Evolutionary conservation across 1,139 yeast species (phyloP), one percentile per base, ranked within the genome.

Genomic region (Blastobotrys indianensis): DNA sequence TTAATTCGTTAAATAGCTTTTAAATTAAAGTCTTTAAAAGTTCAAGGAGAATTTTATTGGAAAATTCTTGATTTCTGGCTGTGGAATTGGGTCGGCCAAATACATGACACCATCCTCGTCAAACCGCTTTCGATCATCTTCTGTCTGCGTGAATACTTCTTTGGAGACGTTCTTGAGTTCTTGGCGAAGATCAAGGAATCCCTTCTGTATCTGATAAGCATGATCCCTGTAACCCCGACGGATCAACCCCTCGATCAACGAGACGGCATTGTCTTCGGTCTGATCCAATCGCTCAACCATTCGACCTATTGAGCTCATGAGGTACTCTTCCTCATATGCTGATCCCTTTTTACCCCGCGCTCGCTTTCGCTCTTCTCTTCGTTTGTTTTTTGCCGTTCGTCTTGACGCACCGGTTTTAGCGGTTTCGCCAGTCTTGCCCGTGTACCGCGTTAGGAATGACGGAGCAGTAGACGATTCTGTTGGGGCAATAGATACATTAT

Each of bases 311-410:
- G 97, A 88, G 56, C 77, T 79, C 48, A 92, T 82, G 50, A 94
- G 77, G 63, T 94, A 94, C 64, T 92, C 98, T 62, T 94, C 98
- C 66, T 92, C 98, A 61, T 92, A 92, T 15, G 92, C 85, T 3
- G 97, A 90, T 37, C 97, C 97, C 70, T 92, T 92, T 71, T 94
- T 86, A 49, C 98, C 98, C 58, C 95, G 80, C 1, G 98, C 99
- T 52, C 81, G 77, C 69, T 94, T 94, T 59, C 98, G 80, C 64
- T 92, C 98, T 66, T 92, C 97, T 57, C 98, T 79, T 64, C 96
- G 86, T 53, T 81, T 79, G 65, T 90, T 92, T 68, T 92, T 94
- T 8, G 94, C 77, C 0, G 98, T 88, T 59, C 83, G 78, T 66
- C 98, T 78, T 0, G 97, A 83, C 1, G 94, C 97, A 23, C 97